Evolutionary conservation across 2,329 filamentous ascomycete species (phyloP).

Genomic region (Ceratocystis colombiana): DNA sequence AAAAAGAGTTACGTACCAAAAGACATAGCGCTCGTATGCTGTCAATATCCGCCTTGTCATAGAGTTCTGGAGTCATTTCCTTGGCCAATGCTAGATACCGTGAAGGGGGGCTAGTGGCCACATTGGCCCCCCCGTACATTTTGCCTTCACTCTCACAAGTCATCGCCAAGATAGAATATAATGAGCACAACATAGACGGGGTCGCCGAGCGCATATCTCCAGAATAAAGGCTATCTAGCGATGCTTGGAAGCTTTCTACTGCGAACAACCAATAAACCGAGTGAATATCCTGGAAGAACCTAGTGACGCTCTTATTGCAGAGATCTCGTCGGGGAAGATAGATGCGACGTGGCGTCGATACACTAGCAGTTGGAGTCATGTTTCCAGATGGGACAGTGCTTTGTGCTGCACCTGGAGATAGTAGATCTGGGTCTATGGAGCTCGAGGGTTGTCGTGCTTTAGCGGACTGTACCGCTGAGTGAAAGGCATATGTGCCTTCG

Average conservation of each 20-base stretch:
- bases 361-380: conserved; percentile 22
- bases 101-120: conserved; percentile 23
- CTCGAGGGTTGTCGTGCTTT: conserved; percentile 26
- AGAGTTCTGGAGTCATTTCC: conserved; percentile 28
- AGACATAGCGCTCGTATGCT: conserved; percentile 30
- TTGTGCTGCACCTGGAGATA: neutral
- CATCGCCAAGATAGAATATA: conserved; percentile 29
- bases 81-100: conserved; percentile 29
- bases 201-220: conserved; percentile 28
- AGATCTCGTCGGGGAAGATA: conserved; percentile 30
- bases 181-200: conserved; percentile 28
- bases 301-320: conserved; percentile 29
- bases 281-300: conserved; percentile 30
- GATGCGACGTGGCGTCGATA: conserved; percentile 27
- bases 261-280: conserved; percentile 31
- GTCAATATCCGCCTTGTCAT: conserved; percentile 29
- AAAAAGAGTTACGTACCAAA: conserved; percentile 24
- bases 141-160: conserved; percentile 30
- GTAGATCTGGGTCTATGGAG: neutral
- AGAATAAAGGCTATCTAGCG: conserved; percentile 29
- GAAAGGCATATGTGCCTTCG: conserved; percentile 29
- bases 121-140: conserved; percentile 16
- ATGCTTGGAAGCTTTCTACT: conserved; percentile 29
- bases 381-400: neutral
- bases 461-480: conserved; percentile 28